Conservation (phyloP, 2,329 filamentous ascomycete species). For the Botryotinia calthae region DNA sequence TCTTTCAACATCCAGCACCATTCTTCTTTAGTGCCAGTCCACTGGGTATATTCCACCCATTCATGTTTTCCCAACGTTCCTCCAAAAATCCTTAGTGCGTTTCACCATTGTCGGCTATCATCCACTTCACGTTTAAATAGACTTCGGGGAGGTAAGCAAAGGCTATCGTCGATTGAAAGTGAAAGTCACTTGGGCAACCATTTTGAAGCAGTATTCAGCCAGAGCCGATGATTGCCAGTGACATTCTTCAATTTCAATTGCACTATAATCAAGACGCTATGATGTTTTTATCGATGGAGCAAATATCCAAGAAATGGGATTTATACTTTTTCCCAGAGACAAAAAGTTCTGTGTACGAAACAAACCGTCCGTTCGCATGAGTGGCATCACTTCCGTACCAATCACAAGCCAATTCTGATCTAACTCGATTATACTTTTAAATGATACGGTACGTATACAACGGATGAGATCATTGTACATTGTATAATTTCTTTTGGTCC, state of each 20-base stretch:
- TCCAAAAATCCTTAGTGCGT: not conserved
- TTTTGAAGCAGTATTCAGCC: not conserved
- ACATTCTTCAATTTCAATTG: too few species aligned
- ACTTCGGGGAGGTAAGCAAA: not conserved
- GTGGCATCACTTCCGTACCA: not conserved
- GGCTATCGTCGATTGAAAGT: not conserved
- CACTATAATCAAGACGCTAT: not conserved
- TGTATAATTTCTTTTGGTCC: not conserved
- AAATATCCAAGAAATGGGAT: not conserved
- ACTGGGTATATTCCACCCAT: not conserved
- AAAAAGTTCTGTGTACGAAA: not conserved
- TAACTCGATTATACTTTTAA: not conserved
- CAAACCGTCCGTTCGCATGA: not conserved
- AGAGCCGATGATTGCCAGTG: not conserved
- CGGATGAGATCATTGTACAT: not conserved
- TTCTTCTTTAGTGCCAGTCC: not conserved
- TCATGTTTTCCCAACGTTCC: not conserved
- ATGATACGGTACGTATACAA: not conserved
- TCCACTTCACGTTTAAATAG: not conserved
- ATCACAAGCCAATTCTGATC: not conserved
- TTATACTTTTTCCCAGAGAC: not conserved
- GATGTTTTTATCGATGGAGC: not conserved
- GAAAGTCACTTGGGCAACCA: not conserved
- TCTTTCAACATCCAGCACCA: not conserved
- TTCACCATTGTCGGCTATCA: not conserved